phyloP scores from a whole-genome alignment of 2,329 filamentous ascomycete genomes.

The Alternaria sp. region DNA sequence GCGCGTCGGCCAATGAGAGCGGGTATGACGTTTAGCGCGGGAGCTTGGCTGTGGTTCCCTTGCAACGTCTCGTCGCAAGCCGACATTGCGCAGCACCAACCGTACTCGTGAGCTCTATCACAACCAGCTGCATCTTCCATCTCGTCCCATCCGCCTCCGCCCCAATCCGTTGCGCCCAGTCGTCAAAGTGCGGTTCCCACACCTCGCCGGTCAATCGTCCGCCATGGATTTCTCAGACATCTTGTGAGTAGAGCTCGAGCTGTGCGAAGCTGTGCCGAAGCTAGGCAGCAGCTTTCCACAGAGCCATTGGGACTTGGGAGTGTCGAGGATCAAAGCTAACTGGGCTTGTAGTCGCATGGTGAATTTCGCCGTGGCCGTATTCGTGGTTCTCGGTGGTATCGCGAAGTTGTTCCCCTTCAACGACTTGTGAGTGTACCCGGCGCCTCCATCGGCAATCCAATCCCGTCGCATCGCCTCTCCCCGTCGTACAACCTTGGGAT shows the following conservation, averaged over 20 bases:
- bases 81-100: conserved; percentile 19
- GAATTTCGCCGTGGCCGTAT: conserved; percentile 84
- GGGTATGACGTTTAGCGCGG: conserved; percentile 17
- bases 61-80: conserved; percentile 14
- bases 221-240: conserved; percentile 89
- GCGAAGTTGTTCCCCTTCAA: conserved; percentile 68
- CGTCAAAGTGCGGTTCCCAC: conserved; percentile 45
- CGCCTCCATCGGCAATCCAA: neutral
- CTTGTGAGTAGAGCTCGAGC: conserved; percentile 69
- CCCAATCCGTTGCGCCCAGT: conserved; percentile 5
- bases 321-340: conserved; percentile 14
- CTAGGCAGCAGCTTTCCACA: conserved; percentile 22
- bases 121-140: conserved; percentile 2
- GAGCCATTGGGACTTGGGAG: conserved; percentile 8
- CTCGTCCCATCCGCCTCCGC: conserved; percentile 5
- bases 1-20: conserved; percentile 13
- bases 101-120: conserved; percentile 9
- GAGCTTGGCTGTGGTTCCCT: conserved; percentile 11
- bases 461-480: neutral
- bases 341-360: conserved; percentile 76
- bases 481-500: neutral
- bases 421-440: conserved; percentile 51
- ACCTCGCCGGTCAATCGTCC: conserved; percentile 34
- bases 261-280: conserved; percentile 21
- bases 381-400: conserved; percentile 87